Percentiles rank a stretch among this genome's conserved stretches.
phyloP scores from a whole-genome alignment of 1,284 basidiomycete species.

The Ganoderma meredithae region DNA sequence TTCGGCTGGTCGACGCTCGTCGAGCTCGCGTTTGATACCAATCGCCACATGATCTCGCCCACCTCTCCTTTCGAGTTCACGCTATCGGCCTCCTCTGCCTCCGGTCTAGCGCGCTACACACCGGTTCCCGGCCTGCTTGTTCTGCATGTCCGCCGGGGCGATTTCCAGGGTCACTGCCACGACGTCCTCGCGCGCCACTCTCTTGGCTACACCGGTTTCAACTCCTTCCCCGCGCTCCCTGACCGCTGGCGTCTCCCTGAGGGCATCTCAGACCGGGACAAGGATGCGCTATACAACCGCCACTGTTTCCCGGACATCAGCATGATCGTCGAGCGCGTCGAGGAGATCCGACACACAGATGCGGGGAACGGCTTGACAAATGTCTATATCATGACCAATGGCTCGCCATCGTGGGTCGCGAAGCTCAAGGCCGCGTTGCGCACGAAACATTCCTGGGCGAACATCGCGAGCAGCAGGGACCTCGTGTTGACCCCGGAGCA shows the following conservation, averaged over 20 bases:
- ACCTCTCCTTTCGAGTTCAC: conserved; percentile 25
- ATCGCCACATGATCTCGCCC: conserved; percentile 43
- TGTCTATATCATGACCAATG: conserved; percentile 50
- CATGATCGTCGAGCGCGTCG: conserved; percentile 49
- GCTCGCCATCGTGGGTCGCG: conserved; percentile 40
- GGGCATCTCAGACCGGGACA: conserved; percentile 36
- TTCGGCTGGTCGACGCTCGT: conserved; percentile 52
- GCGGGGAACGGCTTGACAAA: conserved; percentile 35
- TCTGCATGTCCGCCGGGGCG: conserved; percentile 67
- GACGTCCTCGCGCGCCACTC: conserved; percentile 48
- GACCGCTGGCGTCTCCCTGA: conserved; percentile 46
- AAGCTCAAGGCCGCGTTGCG: conserved; percentile 39
- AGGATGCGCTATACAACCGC: conserved; percentile 40
- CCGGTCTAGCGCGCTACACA: conserved; percentile 28
- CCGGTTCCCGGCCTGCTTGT: conserved; percentile 53
- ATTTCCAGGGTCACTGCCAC: conserved; percentile 61
- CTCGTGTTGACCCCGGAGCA: conserved; percentile 47
- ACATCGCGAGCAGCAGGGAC: conserved; percentile 45
- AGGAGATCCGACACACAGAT: conserved; percentile 36
- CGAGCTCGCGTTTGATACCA: conserved; percentile 44
- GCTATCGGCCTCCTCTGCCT: conserved; percentile 21
- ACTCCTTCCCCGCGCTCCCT: conserved; percentile 47
- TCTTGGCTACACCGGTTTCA: conserved; percentile 51
- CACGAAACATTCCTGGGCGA: conserved; percentile 32
- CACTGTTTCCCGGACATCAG: conserved; percentile 53